Percentiles rank a stretch among this genome's conserved stretches.
These are phyloP conservation scores for Stenogyne calaminthoides DNA, from an alignment of 305 asterid species.

Conservation along the genomic window DNA sequence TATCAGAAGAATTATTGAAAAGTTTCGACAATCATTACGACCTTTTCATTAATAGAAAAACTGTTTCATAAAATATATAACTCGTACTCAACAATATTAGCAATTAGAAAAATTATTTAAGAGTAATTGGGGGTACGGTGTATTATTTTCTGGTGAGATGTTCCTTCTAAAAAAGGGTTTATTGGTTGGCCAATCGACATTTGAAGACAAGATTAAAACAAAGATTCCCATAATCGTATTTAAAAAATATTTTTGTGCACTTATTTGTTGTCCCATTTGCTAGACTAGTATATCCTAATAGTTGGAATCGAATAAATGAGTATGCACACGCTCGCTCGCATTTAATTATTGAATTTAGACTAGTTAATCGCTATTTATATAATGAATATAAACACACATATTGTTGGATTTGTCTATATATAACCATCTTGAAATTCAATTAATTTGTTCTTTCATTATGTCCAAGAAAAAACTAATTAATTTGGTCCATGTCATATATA, in stretches of 20 bases:
- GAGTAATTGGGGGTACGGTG: not conserved
- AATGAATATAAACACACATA: not conserved
- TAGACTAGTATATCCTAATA: not conserved
- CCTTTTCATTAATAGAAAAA: slow-evolving; percentile 1
- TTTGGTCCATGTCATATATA: no score
- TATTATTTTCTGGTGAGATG: slow-evolving; percentile 29
- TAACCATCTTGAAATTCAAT: no score
- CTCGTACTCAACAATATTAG: not conserved
- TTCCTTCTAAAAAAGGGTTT: slow-evolving; percentile 17
- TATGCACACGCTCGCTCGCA: slow-evolving; percentile 23
- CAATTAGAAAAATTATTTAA: not conserved
- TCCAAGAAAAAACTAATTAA: no score
- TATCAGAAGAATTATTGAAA: slow-evolving; percentile 27
- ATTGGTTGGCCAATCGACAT: slow-evolving; percentile 36
- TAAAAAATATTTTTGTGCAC: slow-evolving; percentile 11
- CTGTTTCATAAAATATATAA: slow-evolving; percentile 3
- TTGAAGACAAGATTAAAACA: slow-evolving; percentile 34
- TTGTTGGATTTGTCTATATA: not conserved
- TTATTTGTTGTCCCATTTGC: slow-evolving; percentile 23
- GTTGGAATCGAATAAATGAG: slow-evolving; percentile 27
- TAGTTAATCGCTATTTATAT: not conserved
- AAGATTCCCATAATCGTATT: slow-evolving; percentile 26
- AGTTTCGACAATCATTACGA: slow-evolving; percentile 25
- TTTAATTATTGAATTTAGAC: not conserved
- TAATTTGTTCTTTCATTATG: no score